Evolutionary conservation across 352 stramenopile species (phyloP), one percentile per base, ranked within the genome.

Genomic region (Phytophthora vignae): DNA sequence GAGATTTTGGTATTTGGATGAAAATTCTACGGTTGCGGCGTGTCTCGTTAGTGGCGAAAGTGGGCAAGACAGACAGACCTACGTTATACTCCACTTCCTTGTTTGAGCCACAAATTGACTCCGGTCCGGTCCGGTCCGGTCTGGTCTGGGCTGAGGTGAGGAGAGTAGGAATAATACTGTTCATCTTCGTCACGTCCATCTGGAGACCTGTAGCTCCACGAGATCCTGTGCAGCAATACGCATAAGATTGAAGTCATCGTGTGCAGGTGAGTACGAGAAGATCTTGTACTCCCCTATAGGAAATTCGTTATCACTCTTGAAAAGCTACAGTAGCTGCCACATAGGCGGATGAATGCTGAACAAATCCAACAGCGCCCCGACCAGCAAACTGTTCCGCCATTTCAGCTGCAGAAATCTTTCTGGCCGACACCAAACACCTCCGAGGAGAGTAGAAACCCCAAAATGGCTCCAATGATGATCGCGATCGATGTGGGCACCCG

Each of bases 401-500:
- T 49, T 73, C 53, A 73, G 60, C 53, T 62, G 55, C 82, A 90
- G 36, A 88, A 90, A 67, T 87, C 71, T 19, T 77, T 59, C 65
- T 92, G 85, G 38, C 82, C 81, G 22, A 92, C 65, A 70, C 88
- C 74, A 61, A 92, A 77, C 10, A 89, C 71, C 2, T 53, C 53
- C 0, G 78, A 78, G 19, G 81, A 82, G 40, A 93, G 63, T 27
- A 88, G n/a, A 63, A 76, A 91, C 4, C 83, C 83, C 21, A 90
- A 57, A 44, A 83, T 60, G 9, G 79, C 82, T 59, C 85, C 84
- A 10, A 81, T 10, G 27, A 90, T 55, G 60, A 93, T 93, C 21
- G 83, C 85, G 15, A 93, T 58, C 19, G 85, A 82, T 38, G 79
- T 84, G 15, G 83, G 83, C 44, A 97, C 64, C 25, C 78, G 85